Conservation (phyloP, 768 basidiomycete genomes). For the Boletus insuetus region DNA sequence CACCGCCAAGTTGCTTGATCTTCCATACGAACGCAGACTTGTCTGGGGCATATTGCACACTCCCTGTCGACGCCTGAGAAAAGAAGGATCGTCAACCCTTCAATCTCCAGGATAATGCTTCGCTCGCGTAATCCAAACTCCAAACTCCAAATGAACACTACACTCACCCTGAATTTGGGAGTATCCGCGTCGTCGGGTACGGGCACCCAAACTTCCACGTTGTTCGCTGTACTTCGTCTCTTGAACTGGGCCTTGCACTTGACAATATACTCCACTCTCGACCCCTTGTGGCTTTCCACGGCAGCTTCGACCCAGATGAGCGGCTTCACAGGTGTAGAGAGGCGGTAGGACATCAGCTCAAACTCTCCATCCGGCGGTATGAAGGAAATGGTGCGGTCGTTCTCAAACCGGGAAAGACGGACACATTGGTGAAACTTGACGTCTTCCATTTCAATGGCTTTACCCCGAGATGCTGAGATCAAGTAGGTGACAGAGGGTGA, state of each 20-base stretch:
- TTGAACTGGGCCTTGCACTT: slow-evolving; percentile 98
- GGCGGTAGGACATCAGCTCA: slow-evolving; percentile 97
- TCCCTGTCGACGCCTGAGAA: slow-evolving; percentile 84
- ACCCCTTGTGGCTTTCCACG: slow-evolving; percentile 93
- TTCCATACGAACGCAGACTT: slow-evolving; percentile 99
- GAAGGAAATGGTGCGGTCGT: slow-evolving; percentile 98
- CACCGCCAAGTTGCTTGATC: slow-evolving; percentile 96
- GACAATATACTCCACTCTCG: slow-evolving; percentile 92
- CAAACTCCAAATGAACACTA: background rate
- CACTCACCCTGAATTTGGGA: slow-evolving; percentile 85
- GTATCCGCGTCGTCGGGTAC: slow-evolving; percentile 98
- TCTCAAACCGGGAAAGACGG: slow-evolving; percentile 93
- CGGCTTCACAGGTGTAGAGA: slow-evolving; percentile 95
- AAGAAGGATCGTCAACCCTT: background rate
- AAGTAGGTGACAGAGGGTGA: background rate
- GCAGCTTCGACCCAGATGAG: slow-evolving; percentile 93
- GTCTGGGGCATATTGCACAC: slow-evolving; percentile 95
- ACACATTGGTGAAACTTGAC: slow-evolving; percentile 99
- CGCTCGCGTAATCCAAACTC: too few species aligned
- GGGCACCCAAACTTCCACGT: slow-evolving; percentile 98
- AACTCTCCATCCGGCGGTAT: slow-evolving; percentile 99
- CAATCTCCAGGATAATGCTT: background rate
- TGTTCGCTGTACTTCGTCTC: slow-evolving; percentile 92
- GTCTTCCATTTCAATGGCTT: slow-evolving; percentile 99
- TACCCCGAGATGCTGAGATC: slow-evolving; percentile 59